Percentiles rank a stretch among this genome's conserved stretches.
phyloP scores from a whole-genome alignment of 2,329 filamentous ascomycete genomes.

The Aspergillus sp. region DNA sequence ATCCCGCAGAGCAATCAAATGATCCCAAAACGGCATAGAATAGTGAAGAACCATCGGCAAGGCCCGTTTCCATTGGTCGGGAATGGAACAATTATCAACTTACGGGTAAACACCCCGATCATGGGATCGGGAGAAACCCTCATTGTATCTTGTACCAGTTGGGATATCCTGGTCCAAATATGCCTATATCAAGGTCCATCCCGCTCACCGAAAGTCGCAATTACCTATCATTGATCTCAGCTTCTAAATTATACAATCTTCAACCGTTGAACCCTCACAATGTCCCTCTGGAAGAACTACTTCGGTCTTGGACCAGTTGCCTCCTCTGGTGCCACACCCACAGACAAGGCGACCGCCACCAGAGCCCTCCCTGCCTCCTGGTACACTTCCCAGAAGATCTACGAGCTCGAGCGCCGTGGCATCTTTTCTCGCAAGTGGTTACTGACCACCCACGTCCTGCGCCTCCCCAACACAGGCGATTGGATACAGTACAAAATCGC shows the following conservation, averaged over 20 bases:
- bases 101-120: not conserved
- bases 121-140: not conserved
- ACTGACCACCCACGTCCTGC: conserved; percentile 35
- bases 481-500: conserved; percentile 52
- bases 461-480: conserved; percentile 49
- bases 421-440: conserved; percentile 52
- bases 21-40: too few species aligned
- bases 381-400: conserved; percentile 43
- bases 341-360: conserved; percentile 23
- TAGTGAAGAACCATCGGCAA: too few species aligned
- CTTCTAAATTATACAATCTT: not conserved
- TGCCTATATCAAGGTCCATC: not conserved
- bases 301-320: conserved; percentile 30
- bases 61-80: not conserved
- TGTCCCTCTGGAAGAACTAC: conserved; percentile 27
- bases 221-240: not conserved
- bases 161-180: not conserved
- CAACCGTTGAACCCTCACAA: not conserved
- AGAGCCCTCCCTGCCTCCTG: conserved; percentile 46
- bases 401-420: conserved; percentile 50
- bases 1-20: too few species aligned
- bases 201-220: not conserved
- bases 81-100: not conserved
- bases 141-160: not conserved
- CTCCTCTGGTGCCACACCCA: conserved; percentile 9